Conservation (phyloP, 768 basidiomycete species). For the Amanita rimosa region DNA sequence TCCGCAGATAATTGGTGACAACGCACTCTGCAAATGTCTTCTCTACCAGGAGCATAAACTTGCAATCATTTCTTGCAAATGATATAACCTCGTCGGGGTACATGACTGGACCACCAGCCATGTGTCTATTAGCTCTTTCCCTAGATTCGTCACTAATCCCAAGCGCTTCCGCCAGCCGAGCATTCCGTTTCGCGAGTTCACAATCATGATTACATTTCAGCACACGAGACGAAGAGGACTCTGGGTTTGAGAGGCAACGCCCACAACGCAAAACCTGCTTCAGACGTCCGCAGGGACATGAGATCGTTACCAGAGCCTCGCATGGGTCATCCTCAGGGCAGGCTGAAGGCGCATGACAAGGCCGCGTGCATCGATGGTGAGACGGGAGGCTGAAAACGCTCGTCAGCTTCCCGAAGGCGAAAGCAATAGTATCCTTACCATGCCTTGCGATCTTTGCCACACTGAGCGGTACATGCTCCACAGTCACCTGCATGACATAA, state of each 20-base stretch:
- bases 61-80: slow-evolving; percentile 49
- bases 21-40: slow-evolving; percentile 70
- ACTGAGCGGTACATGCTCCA: slow-evolving; percentile 62
- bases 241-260: slow-evolving; percentile 26
- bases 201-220: slow-evolving; percentile 78
- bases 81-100: slow-evolving; percentile 55
- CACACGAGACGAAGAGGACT: not conserved
- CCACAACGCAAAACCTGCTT: slow-evolving; percentile 69
- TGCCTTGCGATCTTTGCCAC: slow-evolving; percentile 78
- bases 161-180: slow-evolving; percentile 79
- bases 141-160: slow-evolving; percentile 58
- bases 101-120: slow-evolving; percentile 20
- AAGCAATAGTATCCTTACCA: slow-evolving; percentile 39
- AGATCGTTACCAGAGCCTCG: slow-evolving; percentile 47
- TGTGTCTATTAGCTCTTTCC: slow-evolving; percentile 17
- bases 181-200: slow-evolving; percentile 75
- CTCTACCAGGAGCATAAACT: slow-evolving; percentile 68
- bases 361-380: slow-evolving; percentile 62
- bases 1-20: slow-evolving; percentile 10
- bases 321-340: slow-evolving; percentile 82
- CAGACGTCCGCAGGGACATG: slow-evolving; percentile 79
- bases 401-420: not conserved
- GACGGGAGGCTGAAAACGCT: slow-evolving; percentile 39
- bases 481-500: slow-evolving; percentile 79
- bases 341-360: slow-evolving; percentile 82